Percentiles rank a stretch among this genome's conserved stretches.
Conservation (phyloP, 2,329 filamentous ascomycete genomes). For the Colletotrichum lentis region DNA sequence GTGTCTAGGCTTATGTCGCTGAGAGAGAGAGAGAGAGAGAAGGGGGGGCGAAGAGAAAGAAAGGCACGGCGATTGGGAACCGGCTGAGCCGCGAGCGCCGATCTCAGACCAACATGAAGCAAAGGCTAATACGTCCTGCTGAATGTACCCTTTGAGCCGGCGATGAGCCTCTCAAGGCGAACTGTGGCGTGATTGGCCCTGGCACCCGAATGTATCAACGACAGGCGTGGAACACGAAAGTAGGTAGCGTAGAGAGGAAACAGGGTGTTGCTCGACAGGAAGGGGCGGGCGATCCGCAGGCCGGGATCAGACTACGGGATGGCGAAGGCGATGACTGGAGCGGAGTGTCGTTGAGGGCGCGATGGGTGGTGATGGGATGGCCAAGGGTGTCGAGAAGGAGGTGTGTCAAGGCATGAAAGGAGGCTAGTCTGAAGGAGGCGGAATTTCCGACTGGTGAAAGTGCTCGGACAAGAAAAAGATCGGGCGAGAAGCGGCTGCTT, state of each 20-base stretch:
- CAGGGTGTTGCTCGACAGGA: slow-evolving; percentile 30
- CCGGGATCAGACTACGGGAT: slow-evolving; percentile 29
- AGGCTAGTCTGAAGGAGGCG: slow-evolving; percentile 28
- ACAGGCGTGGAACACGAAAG: slow-evolving; percentile 11
- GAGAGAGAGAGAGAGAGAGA: background rate
- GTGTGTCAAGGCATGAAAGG: slow-evolving; percentile 33
- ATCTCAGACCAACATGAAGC: slow-evolving; percentile 41
- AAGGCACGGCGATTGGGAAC: slow-evolving; percentile 21
- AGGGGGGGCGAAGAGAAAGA: background rate
- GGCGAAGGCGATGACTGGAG: slow-evolving; percentile 9
- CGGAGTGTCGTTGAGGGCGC: slow-evolving; percentile 15
- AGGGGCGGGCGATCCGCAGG: slow-evolving; percentile 19
- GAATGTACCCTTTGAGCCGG: slow-evolving; percentile 24
- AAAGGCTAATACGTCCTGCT: slow-evolving; percentile 29
- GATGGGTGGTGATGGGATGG: slow-evolving; percentile 30
- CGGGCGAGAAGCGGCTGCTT: slow-evolving; percentile 7
- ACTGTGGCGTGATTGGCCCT: slow-evolving; percentile 26
- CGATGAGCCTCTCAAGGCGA: slow-evolving; percentile 8
- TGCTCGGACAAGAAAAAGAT: slow-evolving; percentile 25
- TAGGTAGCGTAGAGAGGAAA: slow-evolving; percentile 10
- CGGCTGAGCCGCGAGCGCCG: slow-evolving; percentile 29
- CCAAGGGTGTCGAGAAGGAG: slow-evolving; percentile 5
- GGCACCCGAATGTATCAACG: slow-evolving; percentile 18
- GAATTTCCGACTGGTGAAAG: slow-evolving; percentile 24
- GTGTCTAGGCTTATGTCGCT: slow-evolving; percentile 25